phyloP scores from a whole-genome alignment of 2,329 filamentous ascomycete species.

The Rachicladosporium sp. region DNA sequence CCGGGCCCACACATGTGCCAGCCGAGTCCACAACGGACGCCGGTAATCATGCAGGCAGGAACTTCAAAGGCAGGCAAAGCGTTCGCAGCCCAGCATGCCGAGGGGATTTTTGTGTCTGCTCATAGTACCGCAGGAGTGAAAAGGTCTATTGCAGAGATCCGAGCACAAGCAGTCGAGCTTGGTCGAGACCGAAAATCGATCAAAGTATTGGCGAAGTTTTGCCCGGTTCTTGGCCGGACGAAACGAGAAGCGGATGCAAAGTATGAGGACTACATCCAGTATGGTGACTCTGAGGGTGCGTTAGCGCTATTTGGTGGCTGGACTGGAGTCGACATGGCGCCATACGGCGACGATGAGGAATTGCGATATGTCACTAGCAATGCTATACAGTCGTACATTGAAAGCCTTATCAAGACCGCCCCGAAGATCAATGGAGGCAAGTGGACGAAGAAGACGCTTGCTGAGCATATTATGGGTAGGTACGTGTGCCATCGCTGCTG shows the following conservation, averaged over 20 bases:
- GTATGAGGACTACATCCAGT: conserved; percentile 45
- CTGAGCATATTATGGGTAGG: conserved; percentile 45
- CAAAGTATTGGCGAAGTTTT: conserved; percentile 55
- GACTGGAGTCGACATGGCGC: conserved; percentile 52
- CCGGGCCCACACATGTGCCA: conserved; percentile 55
- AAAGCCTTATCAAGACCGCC: conserved; percentile 43
- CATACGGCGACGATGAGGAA: conserved; percentile 52
- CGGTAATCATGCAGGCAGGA: conserved; percentile 57
- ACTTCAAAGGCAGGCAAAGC: conserved; percentile 46
- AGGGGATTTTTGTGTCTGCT: conserved; percentile 57
- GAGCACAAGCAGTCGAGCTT: conserved; percentile 35
- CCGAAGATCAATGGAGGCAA: conserved; percentile 43
- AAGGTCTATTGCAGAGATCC: conserved; percentile 51
- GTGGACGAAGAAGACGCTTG: conserved; percentile 62
- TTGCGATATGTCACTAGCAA: conserved; percentile 49
- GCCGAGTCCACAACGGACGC: conserved; percentile 55
- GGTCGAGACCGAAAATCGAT: conserved; percentile 48
- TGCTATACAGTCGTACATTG: conserved; percentile 44
- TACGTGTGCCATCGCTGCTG: background rate
- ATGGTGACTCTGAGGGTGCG: conserved; percentile 52
- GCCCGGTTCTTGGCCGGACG: conserved; percentile 50
- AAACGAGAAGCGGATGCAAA: conserved; percentile 53
- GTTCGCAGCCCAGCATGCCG: conserved; percentile 59
- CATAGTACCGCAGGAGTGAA: conserved; percentile 51
- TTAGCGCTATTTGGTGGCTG: conserved; percentile 59